Evolutionary conservation across 2,329 filamentous ascomycete genomes (phyloP), one percentile per base, ranked within the genome.

Genomic region (Aspergillus bombycis): DNA sequence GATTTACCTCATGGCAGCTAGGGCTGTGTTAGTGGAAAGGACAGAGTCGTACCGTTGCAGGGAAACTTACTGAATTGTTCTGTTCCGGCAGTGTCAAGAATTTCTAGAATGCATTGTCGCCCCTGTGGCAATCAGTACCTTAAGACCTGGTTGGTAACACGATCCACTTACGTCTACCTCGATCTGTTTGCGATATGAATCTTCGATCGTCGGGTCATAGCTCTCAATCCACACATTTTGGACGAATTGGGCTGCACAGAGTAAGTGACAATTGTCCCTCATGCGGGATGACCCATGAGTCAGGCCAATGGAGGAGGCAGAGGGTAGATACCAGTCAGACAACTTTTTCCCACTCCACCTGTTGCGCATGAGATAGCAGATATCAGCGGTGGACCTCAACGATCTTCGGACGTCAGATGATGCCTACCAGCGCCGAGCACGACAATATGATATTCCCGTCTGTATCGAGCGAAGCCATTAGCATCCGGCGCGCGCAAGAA

Each of bases 181-280:
- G 65, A 94, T 91, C 78, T 94, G 91, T 81, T 94, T 94, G 71
- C 91, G 87, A 78, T 94, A 94, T 64, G 91, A 94, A 78, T 94
- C 91, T 79, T 94, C 91, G 78, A 94, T 94, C 67, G 91, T 94
- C 50, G 91, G 91, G 80, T 94, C 91, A 77, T 94, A 94, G 77
- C 89, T 92, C 79, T 96, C 93, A 75, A 96, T 94, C 91, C 93
- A 96, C 72, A 96, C 91, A 81, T 95, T 94, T 79, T 95, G 92
- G 58, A 96, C 93, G 74, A 96, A 96, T 84, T 96, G 93, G 73
- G 93, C 93, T 93, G 73, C 30, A 45, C 46, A 54, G 54, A n/a
- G 63, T 68, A 41, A 69, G 66, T 56, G 19, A 55, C 36, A 48
- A 28, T 30, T 30, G 19, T 36, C 14, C 23, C 48, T 38, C 14